Conservation (phyloP, 495 filamentous ascomycete species). For the Neurospora sp. region DNA sequence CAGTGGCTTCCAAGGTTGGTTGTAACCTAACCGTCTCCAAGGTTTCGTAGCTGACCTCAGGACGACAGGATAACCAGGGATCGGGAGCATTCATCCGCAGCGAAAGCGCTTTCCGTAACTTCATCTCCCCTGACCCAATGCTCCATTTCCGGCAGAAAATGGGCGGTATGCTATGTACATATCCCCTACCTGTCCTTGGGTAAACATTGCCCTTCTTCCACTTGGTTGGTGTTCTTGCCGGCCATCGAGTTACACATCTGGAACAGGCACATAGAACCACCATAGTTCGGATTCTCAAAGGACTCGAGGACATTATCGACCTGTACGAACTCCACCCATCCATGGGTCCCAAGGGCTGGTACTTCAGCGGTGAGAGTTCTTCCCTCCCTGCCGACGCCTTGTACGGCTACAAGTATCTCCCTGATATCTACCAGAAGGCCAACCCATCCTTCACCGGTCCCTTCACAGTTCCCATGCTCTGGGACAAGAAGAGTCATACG, state of each 20-base stretch:
- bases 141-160: conserved; percentile 54
- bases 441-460: conserved; percentile 52
- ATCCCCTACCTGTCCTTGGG: conserved; percentile 59
- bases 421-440: conserved; percentile 56
- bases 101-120: conserved; percentile 38
- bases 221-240: background rate
- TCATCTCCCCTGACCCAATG: conserved; percentile 35
- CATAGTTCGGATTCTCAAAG: conserved; percentile 54
- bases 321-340: conserved; percentile 45
- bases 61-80: background rate
- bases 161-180: conserved; percentile 63
- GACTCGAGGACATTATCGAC: conserved; percentile 52
- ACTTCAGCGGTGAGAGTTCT: conserved; percentile 48
- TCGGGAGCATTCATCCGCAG: conserved; percentile 32
- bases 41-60: background rate
- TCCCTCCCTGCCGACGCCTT: conserved; percentile 47
- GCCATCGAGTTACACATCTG: background rate
- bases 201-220: conserved; percentile 5
- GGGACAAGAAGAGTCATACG: conserved; percentile 56
- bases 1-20: background rate
- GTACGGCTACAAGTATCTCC: conserved; percentile 51
- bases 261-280: conserved; percentile 52
- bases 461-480: conserved; percentile 62
- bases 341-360: conserved; percentile 53
- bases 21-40: background rate